Evolutionary conservation across 768 basidiomycete genomes (phyloP).

Genomic region (Psilocybe cubensis): DNA sequence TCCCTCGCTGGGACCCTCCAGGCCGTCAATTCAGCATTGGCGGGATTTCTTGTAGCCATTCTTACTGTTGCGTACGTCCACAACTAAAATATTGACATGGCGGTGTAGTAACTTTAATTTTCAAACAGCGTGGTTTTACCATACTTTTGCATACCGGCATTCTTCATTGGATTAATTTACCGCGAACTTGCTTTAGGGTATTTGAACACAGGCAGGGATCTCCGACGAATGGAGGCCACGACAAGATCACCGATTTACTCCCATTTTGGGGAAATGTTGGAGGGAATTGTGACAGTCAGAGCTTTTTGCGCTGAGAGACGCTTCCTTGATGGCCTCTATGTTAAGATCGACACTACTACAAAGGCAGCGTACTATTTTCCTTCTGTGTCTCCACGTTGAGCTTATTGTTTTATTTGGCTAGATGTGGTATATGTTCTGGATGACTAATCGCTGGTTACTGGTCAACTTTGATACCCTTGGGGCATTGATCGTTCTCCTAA

Average conservation of each 20-base stretch:
- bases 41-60: slow-evolving; percentile 76
- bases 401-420: too few species aligned
- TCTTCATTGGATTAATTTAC: slow-evolving; percentile 74
- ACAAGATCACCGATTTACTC: slow-evolving; percentile 84
- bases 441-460: slow-evolving; percentile 87
- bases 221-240: slow-evolving; percentile 91
- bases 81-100: too few species aligned
- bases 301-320: slow-evolving; percentile 83
- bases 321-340: slow-evolving; percentile 77
- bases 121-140: slow-evolving; percentile 69
- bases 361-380: slow-evolving; percentile 63
- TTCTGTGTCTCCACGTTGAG: too few species aligned
- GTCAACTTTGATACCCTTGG: slow-evolving; percentile 84
- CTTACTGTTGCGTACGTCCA: slow-evolving; percentile 65
- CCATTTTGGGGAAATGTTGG: slow-evolving; percentile 80
- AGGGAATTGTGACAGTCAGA: slow-evolving; percentile 89
- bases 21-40: slow-evolving; percentile 77
- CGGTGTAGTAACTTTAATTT: too few species aligned
- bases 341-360: slow-evolving; percentile 77
- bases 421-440: slow-evolving; percentile 92
- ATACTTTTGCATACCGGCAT: slow-evolving; percentile 77
- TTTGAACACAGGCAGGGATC: slow-evolving; percentile 78
- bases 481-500: slow-evolving; percentile 70
- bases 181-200: slow-evolving; percentile 72
- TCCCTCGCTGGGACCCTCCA: slow-evolving; percentile 71